These are phyloP conservation scores for Fragosphaeria purpurea DNA, from an alignment of 2,329 filamentous ascomycete species.

Conservation along the genomic window DNA sequence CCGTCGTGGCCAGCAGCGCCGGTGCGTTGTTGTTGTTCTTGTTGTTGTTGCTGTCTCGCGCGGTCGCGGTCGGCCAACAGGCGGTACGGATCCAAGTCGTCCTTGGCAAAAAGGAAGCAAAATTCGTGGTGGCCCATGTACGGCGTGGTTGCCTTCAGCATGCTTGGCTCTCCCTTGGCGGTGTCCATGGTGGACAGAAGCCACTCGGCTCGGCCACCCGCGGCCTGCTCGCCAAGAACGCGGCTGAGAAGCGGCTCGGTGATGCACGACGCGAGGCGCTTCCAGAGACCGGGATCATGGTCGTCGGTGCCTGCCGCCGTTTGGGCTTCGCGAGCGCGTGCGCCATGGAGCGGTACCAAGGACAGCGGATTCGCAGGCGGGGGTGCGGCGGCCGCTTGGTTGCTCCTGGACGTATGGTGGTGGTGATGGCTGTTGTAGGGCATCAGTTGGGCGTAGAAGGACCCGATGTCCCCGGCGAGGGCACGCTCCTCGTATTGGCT, in stretches of 20 bases:
- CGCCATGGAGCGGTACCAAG: too few species aligned
- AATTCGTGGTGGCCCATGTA: conserved; percentile 26
- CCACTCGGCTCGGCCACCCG: conserved; percentile 29
- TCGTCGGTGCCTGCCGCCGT: too few species aligned
- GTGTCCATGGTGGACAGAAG: conserved; percentile 44
- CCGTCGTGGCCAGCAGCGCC: too few species aligned
- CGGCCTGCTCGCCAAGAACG: conserved; percentile 31
- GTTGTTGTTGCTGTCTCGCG: background rate
- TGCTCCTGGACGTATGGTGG: too few species aligned
- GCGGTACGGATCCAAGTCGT: conserved; percentile 30
- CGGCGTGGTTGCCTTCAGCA: conserved; percentile 26
- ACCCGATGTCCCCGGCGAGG: conserved; percentile 30
- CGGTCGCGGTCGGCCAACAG: conserved; percentile 14
- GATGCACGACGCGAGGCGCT: conserved; percentile 39
- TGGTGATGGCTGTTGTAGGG: conserved; percentile 25
- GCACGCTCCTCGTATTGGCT: conserved; percentile 33
- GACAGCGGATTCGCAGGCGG: background rate
- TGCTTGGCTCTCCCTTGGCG: conserved; percentile 31
- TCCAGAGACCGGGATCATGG: conserved; percentile 33
- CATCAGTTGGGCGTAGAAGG: conserved; percentile 31
- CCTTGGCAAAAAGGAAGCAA: conserved; percentile 36
- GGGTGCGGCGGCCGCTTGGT: background rate
- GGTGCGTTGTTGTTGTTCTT: too few species aligned
- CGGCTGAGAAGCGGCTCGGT: conserved; percentile 33
- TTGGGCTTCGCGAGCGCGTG: too few species aligned